Base-by-base conservation (phyloP, 257 asterid species). In the Penstemon barbatus region DNA sequence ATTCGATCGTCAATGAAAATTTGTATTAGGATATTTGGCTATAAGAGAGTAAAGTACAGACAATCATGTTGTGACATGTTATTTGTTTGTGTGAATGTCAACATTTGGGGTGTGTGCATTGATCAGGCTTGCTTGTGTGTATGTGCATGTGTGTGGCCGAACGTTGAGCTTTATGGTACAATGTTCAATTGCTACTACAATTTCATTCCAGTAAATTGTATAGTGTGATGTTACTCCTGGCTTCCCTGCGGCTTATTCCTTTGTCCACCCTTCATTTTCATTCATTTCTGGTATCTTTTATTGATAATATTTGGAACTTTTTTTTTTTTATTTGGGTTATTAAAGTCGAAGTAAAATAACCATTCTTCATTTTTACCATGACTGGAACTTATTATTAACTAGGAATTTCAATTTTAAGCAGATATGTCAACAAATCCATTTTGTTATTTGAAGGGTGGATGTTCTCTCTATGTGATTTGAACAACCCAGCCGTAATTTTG, bases 391-490 rank as follows among this genome's bases (percentile, higher is more conserved):
- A 25, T 25, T 25, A 2, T 25, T 25, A 25, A 25, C 33, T 25
- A 25, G 33, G 33, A 1, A 25, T 25, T 25, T 25, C 33, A 25
- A 25, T 25, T 25, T 25, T 25, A 25, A 25, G 33, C 33, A 25
- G 33, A 25, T 25, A 25, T 25, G 2, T 18, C 44, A 46, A 59
- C 15, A 39, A 57, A 54, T 54, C 8, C 38, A 6, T 50, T 44
- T 54, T 42, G 2, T 43, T 56, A 4, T 3, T 13, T 62, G 67
- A 43, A 4, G 66, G 11, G 36, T 66, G 50, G 52, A 49, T 49
- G 68, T 54, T 19, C 39, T 37, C 8, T 68, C 8, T 46, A 41
- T 52, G 56, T 56, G 25, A 43, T 71, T 66, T 46, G 71, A 48
- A 12, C 55, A 68, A 44, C 57, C 69, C 66, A 63, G 43, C 56